These are phyloP conservation scores for Pulveroboletus sp. DNA, from an alignment of 768 basidiomycete species.

Conservation along the genomic window DNA sequence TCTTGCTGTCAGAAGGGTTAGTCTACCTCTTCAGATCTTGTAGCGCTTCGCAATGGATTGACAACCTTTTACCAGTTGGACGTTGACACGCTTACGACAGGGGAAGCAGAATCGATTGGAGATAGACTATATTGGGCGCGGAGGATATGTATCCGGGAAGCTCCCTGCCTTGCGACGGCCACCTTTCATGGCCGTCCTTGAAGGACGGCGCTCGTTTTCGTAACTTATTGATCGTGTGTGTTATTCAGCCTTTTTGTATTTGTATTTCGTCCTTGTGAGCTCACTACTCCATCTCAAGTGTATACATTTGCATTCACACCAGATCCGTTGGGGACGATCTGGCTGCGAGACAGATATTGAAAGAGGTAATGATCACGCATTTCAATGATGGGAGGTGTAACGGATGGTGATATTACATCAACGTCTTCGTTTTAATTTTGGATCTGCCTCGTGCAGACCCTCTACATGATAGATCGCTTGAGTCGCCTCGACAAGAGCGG, in stretches of 20 bases:
- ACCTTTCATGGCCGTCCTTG: slow-evolving; percentile 68
- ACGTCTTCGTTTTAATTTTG: slow-evolving; percentile 23
- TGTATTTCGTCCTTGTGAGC: slow-evolving; percentile 31
- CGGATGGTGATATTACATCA: slow-evolving; percentile 35
- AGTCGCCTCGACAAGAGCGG: slow-evolving; percentile 18
- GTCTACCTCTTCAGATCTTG: slow-evolving; percentile 7
- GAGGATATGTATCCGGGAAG: slow-evolving; percentile 55
- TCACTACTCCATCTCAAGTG: slow-evolving; percentile 18
- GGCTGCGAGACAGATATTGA: slow-evolving; percentile 22
- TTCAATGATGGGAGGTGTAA: slow-evolving; percentile 26
- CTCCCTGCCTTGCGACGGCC: slow-evolving; percentile 45
- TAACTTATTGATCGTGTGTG: slow-evolving; percentile 32
- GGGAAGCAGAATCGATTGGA: slow-evolving; percentile 64
- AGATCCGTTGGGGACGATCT: slow-evolving; percentile 27
- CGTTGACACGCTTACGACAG: slow-evolving; percentile 59
- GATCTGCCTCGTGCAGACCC: slow-evolving; percentile 26
- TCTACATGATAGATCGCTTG: slow-evolving; percentile 13
- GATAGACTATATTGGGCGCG: slow-evolving; percentile 66
- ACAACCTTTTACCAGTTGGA: slow-evolving; percentile 49
- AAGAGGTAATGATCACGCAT: slow-evolving; percentile 32
- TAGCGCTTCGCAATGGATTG: background rate
- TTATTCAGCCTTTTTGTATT: slow-evolving; percentile 26
- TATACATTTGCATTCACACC: slow-evolving; percentile 17
- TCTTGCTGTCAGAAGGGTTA: slow-evolving; percentile 67
- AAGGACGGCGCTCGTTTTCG: slow-evolving; percentile 32